Evolutionary conservation across 495 filamentous ascomycete genomes (phyloP).

Genomic region (Zalerion maritima): DNA sequence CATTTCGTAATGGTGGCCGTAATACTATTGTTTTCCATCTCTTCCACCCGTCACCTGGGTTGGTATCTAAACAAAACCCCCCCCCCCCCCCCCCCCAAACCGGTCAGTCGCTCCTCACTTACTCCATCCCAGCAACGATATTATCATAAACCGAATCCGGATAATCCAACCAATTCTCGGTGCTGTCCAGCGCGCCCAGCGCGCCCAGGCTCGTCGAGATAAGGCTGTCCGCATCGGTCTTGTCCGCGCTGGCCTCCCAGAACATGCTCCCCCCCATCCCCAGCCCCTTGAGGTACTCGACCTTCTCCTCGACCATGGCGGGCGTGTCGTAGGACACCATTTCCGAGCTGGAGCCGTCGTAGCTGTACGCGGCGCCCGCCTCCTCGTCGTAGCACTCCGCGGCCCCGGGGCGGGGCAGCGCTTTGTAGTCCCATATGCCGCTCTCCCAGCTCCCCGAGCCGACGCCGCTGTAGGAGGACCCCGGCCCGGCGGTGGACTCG

Average conservation of each 20-base stretch:
- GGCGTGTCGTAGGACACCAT: slow-evolving; percentile 66
- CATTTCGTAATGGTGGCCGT: no score
- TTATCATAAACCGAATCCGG: slow-evolving; percentile 29
- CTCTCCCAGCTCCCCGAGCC: slow-evolving; percentile 58
- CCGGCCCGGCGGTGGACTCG: slow-evolving; percentile 51
- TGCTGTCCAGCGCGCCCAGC: slow-evolving; percentile 18
- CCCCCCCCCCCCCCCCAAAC: no score
- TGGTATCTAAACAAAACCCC: no score
- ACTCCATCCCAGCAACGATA: slow-evolving; percentile 13
- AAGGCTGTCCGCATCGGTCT: slow-evolving; percentile 42
- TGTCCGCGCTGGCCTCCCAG: slow-evolving; percentile 77
- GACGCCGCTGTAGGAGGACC: slow-evolving; percentile 45
- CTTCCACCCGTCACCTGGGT: no score
- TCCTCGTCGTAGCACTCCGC: slow-evolving; percentile 29
- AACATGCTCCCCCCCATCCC: slow-evolving; percentile 75
- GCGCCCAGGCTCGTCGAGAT: slow-evolving; percentile 35
- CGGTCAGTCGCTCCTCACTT: no score
- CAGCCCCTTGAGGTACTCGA: slow-evolving; percentile 43
- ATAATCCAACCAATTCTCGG: slow-evolving; percentile 24
- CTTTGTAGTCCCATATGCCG: slow-evolving; percentile 79
- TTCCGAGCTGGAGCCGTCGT: slow-evolving; percentile 39
- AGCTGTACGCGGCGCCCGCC: slow-evolving; percentile 52
- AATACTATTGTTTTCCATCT: no score
- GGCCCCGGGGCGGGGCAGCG: slow-evolving; percentile 32
- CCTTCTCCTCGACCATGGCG: slow-evolving; percentile 46